Base-by-base conservation (phyloP, 352 stramenopile genomes). In the Peronosclerospora sorghi region DNA sequence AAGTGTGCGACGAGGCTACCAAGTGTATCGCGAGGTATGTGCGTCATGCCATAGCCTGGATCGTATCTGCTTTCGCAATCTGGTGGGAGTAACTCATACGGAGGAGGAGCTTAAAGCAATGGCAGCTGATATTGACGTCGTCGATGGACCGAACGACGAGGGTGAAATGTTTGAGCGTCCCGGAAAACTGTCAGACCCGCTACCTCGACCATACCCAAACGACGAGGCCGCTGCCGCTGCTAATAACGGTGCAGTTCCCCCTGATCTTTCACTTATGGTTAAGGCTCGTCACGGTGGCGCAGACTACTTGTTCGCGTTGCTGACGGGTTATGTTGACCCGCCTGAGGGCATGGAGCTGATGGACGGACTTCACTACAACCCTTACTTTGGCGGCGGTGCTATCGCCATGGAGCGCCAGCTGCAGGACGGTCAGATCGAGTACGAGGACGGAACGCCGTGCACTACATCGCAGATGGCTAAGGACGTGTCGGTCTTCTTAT, bases 101-200 rank as follows among this genome's bases (percentile, higher is more conserved):
- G 89, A 97, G 61, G 74, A 69, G 13, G 69, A 97, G 65, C 67
- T 96, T 10, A 96, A 96, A 59, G 67, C 59, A 0, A 72, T 97
- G 42, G 90, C 92, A 2, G 79, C 79, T 9, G 94, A 98, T 48
- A 94, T 98, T 32, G 95, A 98, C 36, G 85, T 98, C 28, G 66
- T 91, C 8, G 95, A 99, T 56, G 96, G 94, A 35, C 96, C 96
- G 20, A 97, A 99, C 59, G 94, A 97, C 41, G 78, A 97, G 59
- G 96, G 96, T 32, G 96, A 99, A 71, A 98, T 98, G 95, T 99
- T 98, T 51, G 95, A 98, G 55, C 88, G 96, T 24, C 96, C 96
- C 2, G 95, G 94, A 45, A 98, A 98, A 66, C 83, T 97, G 14
- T 96, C 86, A 42, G 93, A 98, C 76, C 78, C 81, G 5, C 81